Evolutionary conservation across 768 basidiomycete species (phyloP), one percentile per base, ranked within the genome.

Genomic region (Agaricus sinodeliciosus): DNA sequence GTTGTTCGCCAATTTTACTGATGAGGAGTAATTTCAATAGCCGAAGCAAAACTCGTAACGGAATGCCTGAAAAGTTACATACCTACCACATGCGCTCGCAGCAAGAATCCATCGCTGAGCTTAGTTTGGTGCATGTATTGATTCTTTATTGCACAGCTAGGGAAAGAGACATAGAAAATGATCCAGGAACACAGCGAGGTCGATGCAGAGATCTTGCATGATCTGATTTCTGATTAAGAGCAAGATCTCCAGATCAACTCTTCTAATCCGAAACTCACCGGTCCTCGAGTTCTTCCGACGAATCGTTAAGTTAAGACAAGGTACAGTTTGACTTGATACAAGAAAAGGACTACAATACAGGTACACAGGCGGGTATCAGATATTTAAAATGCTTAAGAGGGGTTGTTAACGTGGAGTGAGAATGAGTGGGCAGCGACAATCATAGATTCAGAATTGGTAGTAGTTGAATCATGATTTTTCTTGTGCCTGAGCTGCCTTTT

Each of bases 401-500:
- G 31, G 7, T 11, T 31, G 31, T 22, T 22, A 22, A 22, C 22
- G 31, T 31, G 31, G 31, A 31, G 11, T 31, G 7, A 44, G 15
- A 36, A 44, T 43, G 26, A 48, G 18, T 35, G 40, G 25, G 28
- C 12, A 3, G 43, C 15, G 8, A 15, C 47, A n/a, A 22, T 40
- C 22, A 25, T 18, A 42, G 25, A 26, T 6, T 46, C 3, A n/a
- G 22, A 18, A 12, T 19, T 6, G 18, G 37, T 19, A 25, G 49
- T 16, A 9, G 26, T 26, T 27, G 3, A 31, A 43, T 62, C 48
- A 62, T 48, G 54, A 6, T 15, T 37, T 61, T 48, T 48, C 51
- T 55, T n/a, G 59, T 39, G 37, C 64, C 61, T 34, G 67, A 67
- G 45, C 52, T 31, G 52, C 40, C 19, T 45, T 31, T 22, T 41